A percentile compares a stretch with the other conserved stretches of the same genome.
Evolutionary conservation across 441 rosid genomes (phyloP).

Genomic region (Pelargonium myrrhifolium): DNA sequence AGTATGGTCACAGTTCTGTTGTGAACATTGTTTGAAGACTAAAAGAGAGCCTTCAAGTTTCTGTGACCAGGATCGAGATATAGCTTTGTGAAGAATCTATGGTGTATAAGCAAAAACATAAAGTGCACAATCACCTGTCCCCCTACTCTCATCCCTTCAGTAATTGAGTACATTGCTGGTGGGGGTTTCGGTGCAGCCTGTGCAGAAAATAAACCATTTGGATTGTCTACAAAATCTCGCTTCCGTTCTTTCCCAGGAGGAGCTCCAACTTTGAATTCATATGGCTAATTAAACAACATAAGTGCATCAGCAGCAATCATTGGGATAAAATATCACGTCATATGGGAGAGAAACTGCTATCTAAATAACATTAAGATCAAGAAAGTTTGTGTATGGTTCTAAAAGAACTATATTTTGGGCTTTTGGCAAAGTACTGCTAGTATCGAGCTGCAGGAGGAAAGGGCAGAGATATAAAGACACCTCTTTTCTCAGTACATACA

Average conservation of each 20-base stretch:
- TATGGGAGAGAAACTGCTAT: slow-evolving; percentile 3
- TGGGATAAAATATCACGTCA: background rate
- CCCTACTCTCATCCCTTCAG: slow-evolving; percentile 86
- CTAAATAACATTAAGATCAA: background rate
- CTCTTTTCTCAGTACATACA: background rate
- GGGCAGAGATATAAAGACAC: background rate
- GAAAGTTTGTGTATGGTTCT: background rate
- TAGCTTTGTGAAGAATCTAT: background rate
- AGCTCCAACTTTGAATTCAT: slow-evolving; percentile 78
- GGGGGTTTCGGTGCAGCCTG: slow-evolving; percentile 97
- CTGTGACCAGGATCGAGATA: background rate
- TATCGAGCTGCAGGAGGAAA: too few species aligned
- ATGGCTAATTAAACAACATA: slow-evolving; percentile 39
- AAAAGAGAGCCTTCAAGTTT: background rate
- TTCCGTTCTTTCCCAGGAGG: slow-evolving; percentile 80
- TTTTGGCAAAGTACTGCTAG: background rate
- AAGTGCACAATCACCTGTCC: slow-evolving; percentile 56
- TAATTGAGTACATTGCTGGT: slow-evolving; percentile 67
- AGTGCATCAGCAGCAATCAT: slow-evolving; percentile 9
- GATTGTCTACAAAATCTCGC: slow-evolving; percentile 75
- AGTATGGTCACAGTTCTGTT: background rate
- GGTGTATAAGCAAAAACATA: background rate
- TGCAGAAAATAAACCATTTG: slow-evolving; percentile 88
- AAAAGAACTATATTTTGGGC: background rate
- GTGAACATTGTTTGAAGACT: background rate